Evolutionary conservation across 345 rosid genomes (phyloP).

Genomic region (Rhodamnia argentea): DNA sequence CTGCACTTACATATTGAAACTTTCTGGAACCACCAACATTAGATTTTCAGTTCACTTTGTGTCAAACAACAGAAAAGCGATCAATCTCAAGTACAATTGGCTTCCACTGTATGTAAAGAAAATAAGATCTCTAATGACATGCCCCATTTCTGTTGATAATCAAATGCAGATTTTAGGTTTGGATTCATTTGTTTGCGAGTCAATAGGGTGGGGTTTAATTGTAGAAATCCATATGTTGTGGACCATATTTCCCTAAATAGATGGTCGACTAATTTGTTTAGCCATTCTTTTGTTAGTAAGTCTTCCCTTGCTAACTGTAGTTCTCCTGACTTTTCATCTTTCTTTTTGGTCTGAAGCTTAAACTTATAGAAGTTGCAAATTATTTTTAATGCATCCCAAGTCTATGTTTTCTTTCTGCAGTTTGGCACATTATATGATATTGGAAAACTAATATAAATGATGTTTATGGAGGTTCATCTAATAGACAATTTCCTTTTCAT

Average conservation of each 20-base stretch:
- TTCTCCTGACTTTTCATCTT: not conserved
- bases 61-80: not conserved
- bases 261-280: not conserved
- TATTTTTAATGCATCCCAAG: not conserved
- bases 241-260: not conserved
- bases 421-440: not conserved
- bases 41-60: not conserved
- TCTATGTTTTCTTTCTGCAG: not conserved
- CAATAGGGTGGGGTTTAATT: not conserved
- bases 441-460: not conserved
- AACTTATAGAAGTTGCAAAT: not conserved
- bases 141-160: not conserved
- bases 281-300: not conserved
- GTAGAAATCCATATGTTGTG: not conserved
- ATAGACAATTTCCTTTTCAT: not conserved
- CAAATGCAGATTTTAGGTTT: not conserved
- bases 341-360: not conserved
- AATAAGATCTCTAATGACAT: not conserved
- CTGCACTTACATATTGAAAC: not conserved
- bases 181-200: not conserved
- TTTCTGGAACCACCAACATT: not conserved
- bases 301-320: not conserved
- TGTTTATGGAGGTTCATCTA: not conserved
- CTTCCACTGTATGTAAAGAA: not conserved
- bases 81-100: not conserved